A percentile compares a stretch with the other conserved stretches of the same genome.
Evolutionary conservation across 495 filamentous ascomycete species (phyloP).

Genomic region (Penicillium malachiteum): DNA sequence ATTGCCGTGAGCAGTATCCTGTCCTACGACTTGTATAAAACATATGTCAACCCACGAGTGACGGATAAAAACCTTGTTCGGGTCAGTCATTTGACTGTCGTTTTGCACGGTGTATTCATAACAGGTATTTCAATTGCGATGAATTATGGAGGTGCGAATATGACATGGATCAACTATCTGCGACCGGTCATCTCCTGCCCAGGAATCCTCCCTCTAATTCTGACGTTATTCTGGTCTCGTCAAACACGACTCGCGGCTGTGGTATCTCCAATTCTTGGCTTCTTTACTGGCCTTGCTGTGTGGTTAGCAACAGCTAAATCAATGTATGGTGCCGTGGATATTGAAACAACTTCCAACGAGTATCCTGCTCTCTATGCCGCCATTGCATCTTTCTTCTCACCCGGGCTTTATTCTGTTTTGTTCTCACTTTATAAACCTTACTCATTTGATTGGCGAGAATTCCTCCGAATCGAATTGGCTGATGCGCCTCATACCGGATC

Average conservation of each 20-base stretch:
- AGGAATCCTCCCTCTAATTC: conserved; percentile 36
- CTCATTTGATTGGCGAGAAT: conserved; percentile 50
- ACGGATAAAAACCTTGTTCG: conserved; percentile 34
- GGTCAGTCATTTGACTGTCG: conserved; percentile 37
- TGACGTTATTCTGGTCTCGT: conserved; percentile 39
- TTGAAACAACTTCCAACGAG: conserved; percentile 32
- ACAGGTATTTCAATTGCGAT: conserved; percentile 36
- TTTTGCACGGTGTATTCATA: conserved; percentile 40
- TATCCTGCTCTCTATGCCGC: conserved; percentile 36
- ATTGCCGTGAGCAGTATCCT: conserved; percentile 50
- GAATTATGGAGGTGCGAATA: conserved; percentile 41
- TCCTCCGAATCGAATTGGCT: conserved; percentile 41
- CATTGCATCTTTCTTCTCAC: conserved; percentile 36
- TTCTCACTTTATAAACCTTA: conserved; percentile 45
- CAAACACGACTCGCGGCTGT: conserved; percentile 39
- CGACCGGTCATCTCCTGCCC: conserved; percentile 37
- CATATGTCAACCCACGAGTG: conserved; percentile 50
- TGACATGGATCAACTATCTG: conserved; percentile 44
- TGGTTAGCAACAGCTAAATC: conserved; percentile 36
- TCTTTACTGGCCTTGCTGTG: conserved; percentile 35
- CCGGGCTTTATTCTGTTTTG: conserved; percentile 39
- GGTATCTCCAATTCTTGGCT: conserved; percentile 33
- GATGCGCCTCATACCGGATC: conserved; percentile 23
- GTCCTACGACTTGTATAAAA: conserved; percentile 50
- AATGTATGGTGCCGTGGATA: conserved; percentile 33